Percentiles rank a stretch among this genome's conserved stretches.
phyloP scores from a whole-genome alignment of 2,329 filamentous ascomycete species.

The Phoma sp. region DNA sequence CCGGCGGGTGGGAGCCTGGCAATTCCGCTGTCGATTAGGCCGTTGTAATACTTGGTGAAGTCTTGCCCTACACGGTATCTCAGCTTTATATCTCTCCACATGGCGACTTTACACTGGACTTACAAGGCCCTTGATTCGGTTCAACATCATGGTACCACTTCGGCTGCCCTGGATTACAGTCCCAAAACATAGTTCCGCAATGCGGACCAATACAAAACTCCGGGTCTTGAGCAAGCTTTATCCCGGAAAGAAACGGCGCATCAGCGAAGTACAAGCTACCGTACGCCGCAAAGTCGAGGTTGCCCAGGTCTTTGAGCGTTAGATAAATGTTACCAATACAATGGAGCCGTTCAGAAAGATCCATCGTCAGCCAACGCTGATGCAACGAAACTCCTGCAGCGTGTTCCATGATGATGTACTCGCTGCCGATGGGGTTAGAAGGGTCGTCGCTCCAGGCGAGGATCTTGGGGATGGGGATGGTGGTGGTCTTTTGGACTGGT shows the following conservation, averaged over 20 bases:
- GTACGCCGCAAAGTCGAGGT: constrained; percentile 48
- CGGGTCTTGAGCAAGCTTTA: constrained; percentile 3
- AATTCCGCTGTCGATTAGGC: not conserved
- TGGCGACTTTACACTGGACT: no score
- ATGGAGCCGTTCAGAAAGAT: constrained; percentile 39
- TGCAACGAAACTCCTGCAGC: constrained; percentile 42
- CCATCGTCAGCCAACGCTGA: constrained; percentile 45
- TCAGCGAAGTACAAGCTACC: constrained; percentile 44
- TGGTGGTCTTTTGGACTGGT: constrained; percentile 46
- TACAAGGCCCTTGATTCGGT: constrained; percentile 47
- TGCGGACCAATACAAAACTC: constrained; percentile 42
- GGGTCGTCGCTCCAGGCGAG: constrained; percentile 52
- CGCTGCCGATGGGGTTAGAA: constrained; percentile 41
- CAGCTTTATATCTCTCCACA: no score
- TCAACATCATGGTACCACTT: constrained; percentile 43
- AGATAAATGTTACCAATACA: constrained; percentile 40
- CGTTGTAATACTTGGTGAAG: no score
- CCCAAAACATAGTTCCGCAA: constrained; percentile 39
- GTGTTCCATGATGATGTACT: constrained; percentile 52
- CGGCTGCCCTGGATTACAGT: constrained; percentile 37
- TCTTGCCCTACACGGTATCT: no score
- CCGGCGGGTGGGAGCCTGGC: not conserved
- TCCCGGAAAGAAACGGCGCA: no score
- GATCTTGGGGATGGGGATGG: constrained; percentile 51
- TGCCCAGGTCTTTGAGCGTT: constrained; percentile 39